Conservation (phyloP, 2,329 filamentous ascomycete genomes). For the Mycosphaerella sp. region DNA sequence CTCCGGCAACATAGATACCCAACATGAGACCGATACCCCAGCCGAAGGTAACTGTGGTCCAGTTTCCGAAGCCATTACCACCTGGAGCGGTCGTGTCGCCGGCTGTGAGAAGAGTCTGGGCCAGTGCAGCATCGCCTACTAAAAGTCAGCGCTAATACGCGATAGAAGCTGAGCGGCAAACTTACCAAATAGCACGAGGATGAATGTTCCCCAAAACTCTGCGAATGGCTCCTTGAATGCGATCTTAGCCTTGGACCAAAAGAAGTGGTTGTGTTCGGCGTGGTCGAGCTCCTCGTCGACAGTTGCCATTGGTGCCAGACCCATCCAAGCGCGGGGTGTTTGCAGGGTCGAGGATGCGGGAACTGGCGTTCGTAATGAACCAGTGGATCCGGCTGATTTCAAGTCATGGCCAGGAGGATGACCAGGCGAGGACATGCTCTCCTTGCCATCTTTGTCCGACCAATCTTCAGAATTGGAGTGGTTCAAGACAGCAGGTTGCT, state of each 20-base stretch:
- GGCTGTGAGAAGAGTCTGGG: constrained; percentile 39
- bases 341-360: constrained; percentile 8
- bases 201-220: constrained; percentile 41
- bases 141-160: neutral
- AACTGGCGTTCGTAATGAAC: neutral
- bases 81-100: constrained; percentile 38
- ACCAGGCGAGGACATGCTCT: constrained; percentile 10
- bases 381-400: neutral
- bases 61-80: constrained; percentile 39
- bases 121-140: constrained; percentile 38
- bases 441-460: constrained; percentile 16
- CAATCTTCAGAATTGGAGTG: constrained; percentile 15
- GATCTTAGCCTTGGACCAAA: constrained; percentile 41
- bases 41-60: constrained; percentile 42
- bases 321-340: constrained; percentile 25
- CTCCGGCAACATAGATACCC: constrained; percentile 43
- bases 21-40: constrained; percentile 61
- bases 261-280: constrained; percentile 33
- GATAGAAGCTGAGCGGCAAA: neutral
- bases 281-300: constrained; percentile 39
- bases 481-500: constrained; percentile 3
- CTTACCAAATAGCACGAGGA: constrained; percentile 39
- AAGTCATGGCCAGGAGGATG: constrained; percentile 2
- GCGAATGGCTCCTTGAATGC: constrained; percentile 40
- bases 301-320: constrained; percentile 39